These are phyloP conservation scores for Macroventuria anomochaeta DNA, from an alignment of 2,329 filamentous ascomycete genomes.

Conservation along the genomic window DNA sequence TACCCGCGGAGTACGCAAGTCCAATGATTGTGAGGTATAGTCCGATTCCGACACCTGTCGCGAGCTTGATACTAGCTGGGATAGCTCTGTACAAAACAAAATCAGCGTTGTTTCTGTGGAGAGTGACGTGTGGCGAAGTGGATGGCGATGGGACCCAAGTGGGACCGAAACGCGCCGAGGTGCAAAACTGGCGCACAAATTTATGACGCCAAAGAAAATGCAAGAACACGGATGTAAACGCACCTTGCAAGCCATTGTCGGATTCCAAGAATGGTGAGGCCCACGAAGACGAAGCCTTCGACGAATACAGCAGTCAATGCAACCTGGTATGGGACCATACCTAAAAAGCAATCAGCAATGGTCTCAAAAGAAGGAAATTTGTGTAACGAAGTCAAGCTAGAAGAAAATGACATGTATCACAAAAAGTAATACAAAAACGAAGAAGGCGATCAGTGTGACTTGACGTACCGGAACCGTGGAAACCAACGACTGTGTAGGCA, in stretches of 20 bases:
- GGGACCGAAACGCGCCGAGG: conserved; percentile 18
- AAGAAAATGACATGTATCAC: conserved; percentile 20
- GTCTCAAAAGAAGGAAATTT: conserved; percentile 12
- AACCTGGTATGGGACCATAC: conserved; percentile 72
- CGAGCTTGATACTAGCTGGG: conserved; percentile 83
- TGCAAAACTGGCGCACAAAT: conserved; percentile 16
- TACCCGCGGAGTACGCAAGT: conserved; percentile 80
- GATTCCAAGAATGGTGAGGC: conserved; percentile 73
- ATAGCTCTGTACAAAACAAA: conserved; percentile 64
- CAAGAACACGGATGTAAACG: conserved; percentile 12
- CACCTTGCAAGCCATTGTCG: conserved; percentile 68
- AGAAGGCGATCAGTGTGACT: conserved; percentile 13
- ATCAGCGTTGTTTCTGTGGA: conserved; percentile 66
- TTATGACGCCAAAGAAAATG: conserved; percentile 12
- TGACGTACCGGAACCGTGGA: conserved; percentile 68
- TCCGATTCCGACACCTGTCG: conserved; percentile 84
- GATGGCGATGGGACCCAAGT: conserved; percentile 15
- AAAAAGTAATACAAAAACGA: conserved; percentile 27
- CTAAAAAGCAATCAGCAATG: conserved; percentile 30
- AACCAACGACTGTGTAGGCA: conserved; percentile 79
- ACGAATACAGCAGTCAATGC: conserved; percentile 88
- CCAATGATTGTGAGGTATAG: conserved; percentile 80
- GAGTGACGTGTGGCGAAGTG: conserved; percentile 18
- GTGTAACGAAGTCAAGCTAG: conserved; percentile 4
- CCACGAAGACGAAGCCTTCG: conserved; percentile 85